Percentiles rank a stretch among this genome's conserved stretches.
Evolutionary conservation across 2,329 filamentous ascomycete genomes (phyloP).

Genomic region (Cladosporium colombiae): DNA sequence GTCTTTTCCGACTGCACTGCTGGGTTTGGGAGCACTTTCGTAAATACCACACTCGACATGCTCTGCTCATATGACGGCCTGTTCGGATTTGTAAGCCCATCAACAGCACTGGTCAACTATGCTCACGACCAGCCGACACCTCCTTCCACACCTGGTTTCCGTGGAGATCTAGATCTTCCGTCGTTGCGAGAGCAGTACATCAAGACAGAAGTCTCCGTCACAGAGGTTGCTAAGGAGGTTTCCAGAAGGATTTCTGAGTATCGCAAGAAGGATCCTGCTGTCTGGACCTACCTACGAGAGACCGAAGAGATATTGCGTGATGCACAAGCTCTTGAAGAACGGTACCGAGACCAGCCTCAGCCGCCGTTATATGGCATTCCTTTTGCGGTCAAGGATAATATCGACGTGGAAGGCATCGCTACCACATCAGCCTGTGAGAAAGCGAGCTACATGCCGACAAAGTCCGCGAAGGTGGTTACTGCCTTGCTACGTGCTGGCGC

Average conservation of each 20-base stretch:
- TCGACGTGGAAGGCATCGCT: constrained; percentile 52
- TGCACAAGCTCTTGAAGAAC: constrained; percentile 44
- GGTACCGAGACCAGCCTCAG: constrained; percentile 44
- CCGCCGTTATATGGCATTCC: constrained; percentile 58
- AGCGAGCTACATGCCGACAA: constrained; percentile 50
- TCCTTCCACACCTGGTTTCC: constrained; percentile 42
- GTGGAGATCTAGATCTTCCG: constrained; percentile 47
- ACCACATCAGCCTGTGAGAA: constrained; percentile 56
- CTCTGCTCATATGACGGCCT: constrained; percentile 54
- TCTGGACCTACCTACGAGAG: constrained; percentile 53
- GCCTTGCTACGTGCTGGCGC: constrained; percentile 55
- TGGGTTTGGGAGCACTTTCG: constrained; percentile 51
- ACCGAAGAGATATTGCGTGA: constrained; percentile 43
- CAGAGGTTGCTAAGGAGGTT: constrained; percentile 46
- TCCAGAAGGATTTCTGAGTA: constrained; percentile 54
- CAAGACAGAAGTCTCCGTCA: constrained; percentile 46
- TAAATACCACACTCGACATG: constrained; percentile 51
- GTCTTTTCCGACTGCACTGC: constrained; percentile 53
- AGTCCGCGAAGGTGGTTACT: constrained; percentile 54
- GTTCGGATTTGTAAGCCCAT: constrained; percentile 47
- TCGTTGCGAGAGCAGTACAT: constrained; percentile 49
- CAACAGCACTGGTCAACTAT: constrained; percentile 43
- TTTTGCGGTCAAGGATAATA: constrained; percentile 59
- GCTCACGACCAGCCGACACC: constrained; percentile 35
- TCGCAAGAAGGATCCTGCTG: constrained; percentile 48